A percentile compares a stretch with the other conserved stretches of the same genome.
Conservation (phyloP, 2,329 filamentous ascomycete species). For the Microdochium bolleyi region DNA sequence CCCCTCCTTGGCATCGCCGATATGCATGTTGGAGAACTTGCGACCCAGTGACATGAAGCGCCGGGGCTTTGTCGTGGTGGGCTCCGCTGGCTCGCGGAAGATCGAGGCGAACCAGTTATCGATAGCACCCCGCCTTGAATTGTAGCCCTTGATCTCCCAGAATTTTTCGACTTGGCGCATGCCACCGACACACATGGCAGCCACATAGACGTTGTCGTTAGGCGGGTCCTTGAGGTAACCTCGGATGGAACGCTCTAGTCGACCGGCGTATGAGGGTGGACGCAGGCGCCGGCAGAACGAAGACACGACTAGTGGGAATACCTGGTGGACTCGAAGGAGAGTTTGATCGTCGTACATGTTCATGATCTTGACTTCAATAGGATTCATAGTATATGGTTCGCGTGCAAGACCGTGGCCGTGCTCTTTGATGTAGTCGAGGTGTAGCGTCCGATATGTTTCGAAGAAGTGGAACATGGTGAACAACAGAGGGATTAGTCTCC, state of each 20-base stretch:
- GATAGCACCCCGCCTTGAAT: slow-evolving; percentile 47
- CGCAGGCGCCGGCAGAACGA: slow-evolving; percentile 55
- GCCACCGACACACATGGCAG: slow-evolving; percentile 52
- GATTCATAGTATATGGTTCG: slow-evolving; percentile 52
- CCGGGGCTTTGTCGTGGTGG: slow-evolving; percentile 37
- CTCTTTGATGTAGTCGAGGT: slow-evolving; percentile 46
- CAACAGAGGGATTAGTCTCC: slow-evolving; percentile 53
- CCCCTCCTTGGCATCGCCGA: slow-evolving; percentile 20
- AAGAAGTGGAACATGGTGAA: slow-evolving; percentile 64
- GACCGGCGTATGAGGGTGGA: slow-evolving; percentile 56
- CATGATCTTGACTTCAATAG: slow-evolving; percentile 55
- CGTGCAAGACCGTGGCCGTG: slow-evolving; percentile 42
- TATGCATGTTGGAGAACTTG: slow-evolving; percentile 42
- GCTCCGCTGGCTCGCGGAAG: slow-evolving; percentile 32
- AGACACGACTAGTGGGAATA: slow-evolving; percentile 56
- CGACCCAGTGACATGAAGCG: slow-evolving; percentile 46
- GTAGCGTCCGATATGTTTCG: slow-evolving; percentile 53
- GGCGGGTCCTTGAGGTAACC: slow-evolving; percentile 58
- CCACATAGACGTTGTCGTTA: slow-evolving; percentile 52
- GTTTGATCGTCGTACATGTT: slow-evolving; percentile 57
- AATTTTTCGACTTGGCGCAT: slow-evolving; percentile 55
- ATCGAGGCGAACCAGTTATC: slow-evolving; percentile 51
- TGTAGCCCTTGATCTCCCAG: slow-evolving; percentile 62
- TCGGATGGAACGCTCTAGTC: slow-evolving; percentile 52
- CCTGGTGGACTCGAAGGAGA: slow-evolving; percentile 53